phyloP scores from a whole-genome alignment of 331 rosid species.

The Telfairia occidentalis region DNA sequence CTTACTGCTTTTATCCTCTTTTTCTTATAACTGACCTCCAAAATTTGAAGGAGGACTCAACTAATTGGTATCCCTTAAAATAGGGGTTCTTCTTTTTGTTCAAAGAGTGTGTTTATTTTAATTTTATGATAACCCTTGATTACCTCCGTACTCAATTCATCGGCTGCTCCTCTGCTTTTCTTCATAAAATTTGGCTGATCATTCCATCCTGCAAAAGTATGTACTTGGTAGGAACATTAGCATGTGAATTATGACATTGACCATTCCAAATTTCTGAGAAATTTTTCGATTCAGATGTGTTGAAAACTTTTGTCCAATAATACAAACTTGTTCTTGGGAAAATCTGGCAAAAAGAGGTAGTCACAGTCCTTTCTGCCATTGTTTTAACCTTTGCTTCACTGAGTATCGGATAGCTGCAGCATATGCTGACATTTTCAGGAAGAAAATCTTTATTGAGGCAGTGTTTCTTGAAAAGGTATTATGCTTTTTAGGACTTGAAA shows the following conservation, averaged over 20 bases:
- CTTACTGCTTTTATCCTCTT: background rate
- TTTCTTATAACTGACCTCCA: background rate
- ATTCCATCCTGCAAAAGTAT: slow-evolving; percentile 43
- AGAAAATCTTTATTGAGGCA: background rate
- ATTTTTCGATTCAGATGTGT: background rate
- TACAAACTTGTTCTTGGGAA: background rate
- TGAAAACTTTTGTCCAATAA: background rate
- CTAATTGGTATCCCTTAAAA: background rate
- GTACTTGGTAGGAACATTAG: background rate
- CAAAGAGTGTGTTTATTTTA: background rate
- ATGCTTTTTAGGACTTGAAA: background rate
- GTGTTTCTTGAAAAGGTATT: background rate
- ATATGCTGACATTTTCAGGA: background rate
- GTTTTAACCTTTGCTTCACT: background rate
- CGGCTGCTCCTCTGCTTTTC: background rate
- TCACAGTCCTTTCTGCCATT: background rate
- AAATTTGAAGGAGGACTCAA: background rate
- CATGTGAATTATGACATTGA: background rate
- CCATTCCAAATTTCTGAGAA: background rate
- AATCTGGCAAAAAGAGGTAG: background rate
- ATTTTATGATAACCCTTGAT: background rate
- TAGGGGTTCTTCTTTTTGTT: background rate
- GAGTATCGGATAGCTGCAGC: background rate
- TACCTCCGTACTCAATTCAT: background rate
- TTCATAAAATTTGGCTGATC: background rate